These are phyloP conservation scores for Phtheirospermum japonicum DNA, from an alignment of 257 asterid species.

Conservation along the genomic window DNA sequence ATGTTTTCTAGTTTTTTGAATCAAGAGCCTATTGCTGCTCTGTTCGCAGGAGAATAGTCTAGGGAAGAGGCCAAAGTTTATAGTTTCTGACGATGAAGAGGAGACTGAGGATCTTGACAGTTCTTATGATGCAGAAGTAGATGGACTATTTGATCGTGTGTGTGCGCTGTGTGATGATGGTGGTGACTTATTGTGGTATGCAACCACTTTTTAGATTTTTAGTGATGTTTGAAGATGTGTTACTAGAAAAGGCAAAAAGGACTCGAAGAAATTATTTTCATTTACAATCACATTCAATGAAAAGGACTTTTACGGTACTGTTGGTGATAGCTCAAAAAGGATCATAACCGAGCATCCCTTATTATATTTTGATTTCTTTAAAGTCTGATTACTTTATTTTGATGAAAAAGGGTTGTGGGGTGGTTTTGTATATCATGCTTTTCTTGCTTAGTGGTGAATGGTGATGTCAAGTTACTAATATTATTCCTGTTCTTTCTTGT, in stretches of 20 bases:
- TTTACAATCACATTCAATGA: neutral
- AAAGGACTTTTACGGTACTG: slow-evolving; percentile 6
- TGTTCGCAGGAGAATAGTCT: slow-evolving; percentile 36
- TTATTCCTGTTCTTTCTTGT: neutral
- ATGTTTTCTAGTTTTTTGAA: slow-evolving; percentile 7
- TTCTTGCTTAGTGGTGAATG: slow-evolving; percentile 3
- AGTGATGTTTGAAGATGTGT: slow-evolving; percentile 24
- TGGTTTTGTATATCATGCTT: neutral
- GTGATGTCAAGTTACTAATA: neutral
- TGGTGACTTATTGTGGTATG: slow-evolving; percentile 64
- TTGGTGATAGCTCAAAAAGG: neutral
- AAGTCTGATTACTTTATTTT: neutral
- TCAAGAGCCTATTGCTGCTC: slow-evolving; percentile 14
- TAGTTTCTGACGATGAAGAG: slow-evolving; percentile 31
- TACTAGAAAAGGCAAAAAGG: slow-evolving; percentile 11
- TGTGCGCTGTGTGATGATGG: slow-evolving; percentile 76
- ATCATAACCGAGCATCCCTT: neutral
- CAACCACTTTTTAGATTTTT: slow-evolving; percentile 22
- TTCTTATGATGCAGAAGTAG: slow-evolving; percentile 33
- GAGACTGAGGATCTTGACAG: slow-evolving; percentile 26
- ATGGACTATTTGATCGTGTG: slow-evolving; percentile 45
- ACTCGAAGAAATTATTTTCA: slow-evolving; percentile 5
- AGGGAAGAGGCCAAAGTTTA: slow-evolving; percentile 36
- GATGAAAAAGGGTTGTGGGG: neutral
- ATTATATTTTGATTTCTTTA: neutral